phyloP scores from a whole-genome alignment of 2,329 filamentous ascomycete species.

The Hypoxylon sp. region DNA sequence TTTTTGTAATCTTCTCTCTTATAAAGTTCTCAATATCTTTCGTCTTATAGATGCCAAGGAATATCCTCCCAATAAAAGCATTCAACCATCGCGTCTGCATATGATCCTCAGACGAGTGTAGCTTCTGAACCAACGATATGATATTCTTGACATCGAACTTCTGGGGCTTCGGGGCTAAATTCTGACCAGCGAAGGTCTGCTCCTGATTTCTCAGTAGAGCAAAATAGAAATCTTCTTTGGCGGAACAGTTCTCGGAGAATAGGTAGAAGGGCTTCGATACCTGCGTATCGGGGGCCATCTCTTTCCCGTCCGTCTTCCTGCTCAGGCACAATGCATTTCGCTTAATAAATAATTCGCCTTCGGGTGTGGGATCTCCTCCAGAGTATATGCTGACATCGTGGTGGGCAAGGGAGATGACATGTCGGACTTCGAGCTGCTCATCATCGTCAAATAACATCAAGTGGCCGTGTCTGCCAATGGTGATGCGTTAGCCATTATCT shows the following conservation, averaged over 20 bases:
- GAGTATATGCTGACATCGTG: constrained; percentile 89
- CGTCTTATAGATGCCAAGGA: constrained; percentile 89
- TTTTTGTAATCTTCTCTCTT: constrained; percentile 90
- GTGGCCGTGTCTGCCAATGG: constrained; percentile 82
- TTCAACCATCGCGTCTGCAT: constrained; percentile 94
- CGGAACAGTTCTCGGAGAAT: constrained; percentile 94
- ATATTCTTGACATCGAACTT: constrained; percentile 88
- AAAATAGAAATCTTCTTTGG: constrained; percentile 99
- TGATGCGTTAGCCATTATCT: constrained; percentile 27
- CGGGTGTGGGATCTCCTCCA: constrained; percentile 82
- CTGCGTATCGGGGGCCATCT: constrained; percentile 68
- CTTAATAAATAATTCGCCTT: constrained; percentile 97
- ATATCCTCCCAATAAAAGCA: constrained; percentile 88
- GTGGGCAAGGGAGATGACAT: constrained; percentile 93
- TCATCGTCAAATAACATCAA: constrained; percentile 98
- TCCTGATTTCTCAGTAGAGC: constrained; percentile 89
- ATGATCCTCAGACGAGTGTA: constrained; percentile 94
- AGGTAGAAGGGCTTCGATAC: constrained; percentile 89
- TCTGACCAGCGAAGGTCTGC: constrained; percentile 70
- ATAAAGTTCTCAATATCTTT: constrained; percentile 84
- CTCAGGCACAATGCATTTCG: constrained; percentile 87
- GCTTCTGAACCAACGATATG: constrained; percentile 87
- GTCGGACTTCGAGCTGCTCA: constrained; percentile 93
- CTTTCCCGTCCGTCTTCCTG: constrained; percentile 71
- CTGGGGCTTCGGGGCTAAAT: constrained; percentile 76